Conservation (phyloP, 1,284 basidiomycete species). For the Cutaneotrichosporon spelunceum region DNA sequence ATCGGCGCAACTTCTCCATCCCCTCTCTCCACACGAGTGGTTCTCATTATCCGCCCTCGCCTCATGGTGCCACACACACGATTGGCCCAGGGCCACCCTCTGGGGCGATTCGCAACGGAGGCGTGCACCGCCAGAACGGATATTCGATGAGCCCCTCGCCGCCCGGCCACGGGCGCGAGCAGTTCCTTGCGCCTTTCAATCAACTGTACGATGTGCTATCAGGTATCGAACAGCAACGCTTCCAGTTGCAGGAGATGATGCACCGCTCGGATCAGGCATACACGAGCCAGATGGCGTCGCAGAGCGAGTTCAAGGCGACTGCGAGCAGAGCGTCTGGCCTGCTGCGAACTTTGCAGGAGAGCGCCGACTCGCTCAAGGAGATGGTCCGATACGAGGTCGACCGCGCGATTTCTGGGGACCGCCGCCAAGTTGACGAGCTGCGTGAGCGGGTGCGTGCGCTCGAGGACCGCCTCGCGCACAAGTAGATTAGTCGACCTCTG, state of each 20-base stretch:
- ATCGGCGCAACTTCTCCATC: conserved; percentile 34
- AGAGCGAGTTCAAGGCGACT: conserved; percentile 43
- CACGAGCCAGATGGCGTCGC: conserved; percentile 29
- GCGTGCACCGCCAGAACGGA: conserved; percentile 23
- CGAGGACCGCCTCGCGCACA: conserved; percentile 19
- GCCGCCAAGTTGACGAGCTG: conserved; percentile 23
- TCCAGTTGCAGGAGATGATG: conserved; percentile 35
- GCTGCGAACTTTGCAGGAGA: conserved; percentile 37
- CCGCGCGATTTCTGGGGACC: conserved; percentile 24
- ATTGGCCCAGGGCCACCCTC: background rate
- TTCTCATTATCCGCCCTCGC: conserved; percentile 20
- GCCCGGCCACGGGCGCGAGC: conserved; percentile 25
- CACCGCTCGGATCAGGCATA: conserved; percentile 36
- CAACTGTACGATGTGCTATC: conserved; percentile 42
- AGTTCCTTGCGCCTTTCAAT: conserved; percentile 35
- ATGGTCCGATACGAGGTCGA: conserved; percentile 49
- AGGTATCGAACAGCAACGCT: conserved; percentile 34
- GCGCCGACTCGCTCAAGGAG: conserved; percentile 45
- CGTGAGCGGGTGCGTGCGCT: conserved; percentile 22
- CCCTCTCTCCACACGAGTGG: conserved; percentile 14
- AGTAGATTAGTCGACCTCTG: background rate
- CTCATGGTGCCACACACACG: conserved; percentile 14
- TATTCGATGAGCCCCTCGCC: conserved; percentile 26
- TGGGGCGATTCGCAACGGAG: conserved; percentile 10
- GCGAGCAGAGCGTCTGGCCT: conserved; percentile 35